A percentile compares a stretch with the other conserved stretches of the same genome.
These are phyloP conservation scores for Diaporthe sp. DNA, from an alignment of 2,329 filamentous ascomycete species.

Conservation along the genomic window DNA sequence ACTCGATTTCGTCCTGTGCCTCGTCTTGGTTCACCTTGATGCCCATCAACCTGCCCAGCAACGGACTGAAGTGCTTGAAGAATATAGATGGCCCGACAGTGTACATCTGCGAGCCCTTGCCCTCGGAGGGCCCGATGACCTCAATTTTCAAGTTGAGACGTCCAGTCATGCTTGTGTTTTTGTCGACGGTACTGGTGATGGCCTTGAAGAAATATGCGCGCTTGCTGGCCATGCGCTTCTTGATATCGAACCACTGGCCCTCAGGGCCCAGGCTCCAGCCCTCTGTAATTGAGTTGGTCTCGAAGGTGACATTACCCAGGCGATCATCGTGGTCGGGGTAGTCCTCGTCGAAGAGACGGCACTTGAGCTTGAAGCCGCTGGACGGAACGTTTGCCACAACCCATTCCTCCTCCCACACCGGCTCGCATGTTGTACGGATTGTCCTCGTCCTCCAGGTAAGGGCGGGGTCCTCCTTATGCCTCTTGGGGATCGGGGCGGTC, in stretches of 20 bases:
- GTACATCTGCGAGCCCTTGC: slow-evolving; percentile 78
- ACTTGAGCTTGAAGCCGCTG: slow-evolving; percentile 86
- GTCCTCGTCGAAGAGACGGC: slow-evolving; percentile 91
- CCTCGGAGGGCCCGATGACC: slow-evolving; percentile 82
- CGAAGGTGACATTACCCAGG: slow-evolving; percentile 86
- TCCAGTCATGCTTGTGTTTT: slow-evolving; percentile 77
- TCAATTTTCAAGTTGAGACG: slow-evolving; percentile 80
- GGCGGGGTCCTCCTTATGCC: slow-evolving; percentile 89
- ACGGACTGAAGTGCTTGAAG: slow-evolving; percentile 88
- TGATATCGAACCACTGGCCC: slow-evolving; percentile 75
- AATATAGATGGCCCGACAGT: slow-evolving; percentile 83
- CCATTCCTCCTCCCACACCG: slow-evolving; percentile 89
- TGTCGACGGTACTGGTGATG: slow-evolving; percentile 73
- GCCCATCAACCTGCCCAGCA: slow-evolving; percentile 86
- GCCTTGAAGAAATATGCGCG: slow-evolving; percentile 84
- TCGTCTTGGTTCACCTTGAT: slow-evolving; percentile 77
- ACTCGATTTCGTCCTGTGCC: slow-evolving; percentile 47
- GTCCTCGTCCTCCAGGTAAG: slow-evolving; percentile 83
- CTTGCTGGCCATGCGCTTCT: slow-evolving; percentile 89
- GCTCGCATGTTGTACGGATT: slow-evolving; percentile 78
- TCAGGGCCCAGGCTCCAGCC: slow-evolving; percentile 79
- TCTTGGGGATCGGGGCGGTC: slow-evolving; percentile 75
- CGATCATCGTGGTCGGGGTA: slow-evolving; percentile 87
- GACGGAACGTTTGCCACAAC: slow-evolving; percentile 88
- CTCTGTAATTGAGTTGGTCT: slow-evolving; percentile 71